Base-by-base conservation (phyloP, 176 grass and related monocot genomes). In the Triticum turgidum region DNA sequence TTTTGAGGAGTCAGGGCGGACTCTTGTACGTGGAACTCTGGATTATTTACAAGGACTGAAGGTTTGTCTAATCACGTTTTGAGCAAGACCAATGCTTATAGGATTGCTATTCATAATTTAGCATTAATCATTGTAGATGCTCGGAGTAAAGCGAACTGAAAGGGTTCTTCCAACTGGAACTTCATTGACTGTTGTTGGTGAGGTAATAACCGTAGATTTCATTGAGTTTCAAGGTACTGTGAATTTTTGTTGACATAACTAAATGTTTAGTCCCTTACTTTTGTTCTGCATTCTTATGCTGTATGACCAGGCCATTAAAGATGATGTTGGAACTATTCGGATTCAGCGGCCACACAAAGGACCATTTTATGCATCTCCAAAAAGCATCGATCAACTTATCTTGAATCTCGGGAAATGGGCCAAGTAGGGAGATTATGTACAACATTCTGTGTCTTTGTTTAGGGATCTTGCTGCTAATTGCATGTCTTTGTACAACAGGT, bases 1-100 rank as follows among this genome's bases (percentile, higher is more conserved):
- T 89, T 98, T 98, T 86, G 97, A 98, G 87, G 97, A 98, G 25
- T 98, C 97, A 30, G 97, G 93, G 47, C 84, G 97, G 64, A 92
- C 93, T 39, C 90, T 98, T 83, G 97, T 98, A 9, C 94, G 97
- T 64, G 97, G 97, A 78, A 99, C 97, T 82, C 92, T 99, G 63
- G 97, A 99, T 85, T 99, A 99, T 84, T 88, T 99, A 59, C 97
- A 99, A 91, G 97, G 97, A 73, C 79, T 99, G 35, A 99, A 99
- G 97, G 97, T 99, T 88, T 90, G 87, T 84, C 58, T 61, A 63
- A 78, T 85, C 54, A 41, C 49, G 51, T 81, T 73, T 78, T 79
- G 11, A 42, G 62, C 62, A 76, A 69, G 79, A 3, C 21, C 32
- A 70, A 71, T 79, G 49, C 45, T 83, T 62, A 64, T 39, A 39